phyloP scores from a whole-genome alignment of 1,284 basidiomycete species.

The Prillingera fragicola region DNA sequence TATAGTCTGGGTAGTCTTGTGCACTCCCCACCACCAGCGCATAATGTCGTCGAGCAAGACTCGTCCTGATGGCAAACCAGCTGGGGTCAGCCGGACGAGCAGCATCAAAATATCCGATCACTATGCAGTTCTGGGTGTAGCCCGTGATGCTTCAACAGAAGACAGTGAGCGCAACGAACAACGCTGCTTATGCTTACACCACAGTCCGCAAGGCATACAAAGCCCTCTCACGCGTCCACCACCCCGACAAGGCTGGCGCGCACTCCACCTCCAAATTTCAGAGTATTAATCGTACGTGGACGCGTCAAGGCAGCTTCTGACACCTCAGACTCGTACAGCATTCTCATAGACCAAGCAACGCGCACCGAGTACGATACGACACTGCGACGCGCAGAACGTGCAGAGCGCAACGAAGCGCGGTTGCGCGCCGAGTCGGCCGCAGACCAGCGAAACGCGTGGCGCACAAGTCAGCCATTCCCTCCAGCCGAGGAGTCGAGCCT shows the following conservation, averaged over 20 bases:
- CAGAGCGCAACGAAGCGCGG: background rate
- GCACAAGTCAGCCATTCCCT: too few species aligned
- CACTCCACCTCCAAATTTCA: slow-evolving; percentile 5
- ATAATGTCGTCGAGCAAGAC: too few species aligned
- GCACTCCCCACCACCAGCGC: too few species aligned
- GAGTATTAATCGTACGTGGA: background rate
- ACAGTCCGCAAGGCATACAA: slow-evolving; percentile 11
- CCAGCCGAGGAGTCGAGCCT: too few species aligned
- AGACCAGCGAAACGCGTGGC: background rate
- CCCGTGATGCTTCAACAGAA: background rate
- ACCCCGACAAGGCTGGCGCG: slow-evolving; percentile 6
- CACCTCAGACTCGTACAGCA: background rate
- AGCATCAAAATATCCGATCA: background rate
- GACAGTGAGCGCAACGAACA: background rate
- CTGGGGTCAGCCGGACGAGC: background rate
- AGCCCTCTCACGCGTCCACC: slow-evolving; percentile 1
- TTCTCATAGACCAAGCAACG: background rate
- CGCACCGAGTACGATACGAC: slow-evolving; percentile 3
- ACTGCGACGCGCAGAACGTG: slow-evolving; percentile 1
- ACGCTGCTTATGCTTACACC: background rate
- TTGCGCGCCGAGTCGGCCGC: background rate
- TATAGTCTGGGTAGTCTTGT: too few species aligned
- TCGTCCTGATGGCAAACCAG: too few species aligned
- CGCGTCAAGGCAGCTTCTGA: background rate
- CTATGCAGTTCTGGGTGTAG: slow-evolving; percentile 2